Evolutionary conservation across 495 filamentous ascomycete genomes (phyloP).

Genomic region (Aspergillus taichungensis): DNA sequence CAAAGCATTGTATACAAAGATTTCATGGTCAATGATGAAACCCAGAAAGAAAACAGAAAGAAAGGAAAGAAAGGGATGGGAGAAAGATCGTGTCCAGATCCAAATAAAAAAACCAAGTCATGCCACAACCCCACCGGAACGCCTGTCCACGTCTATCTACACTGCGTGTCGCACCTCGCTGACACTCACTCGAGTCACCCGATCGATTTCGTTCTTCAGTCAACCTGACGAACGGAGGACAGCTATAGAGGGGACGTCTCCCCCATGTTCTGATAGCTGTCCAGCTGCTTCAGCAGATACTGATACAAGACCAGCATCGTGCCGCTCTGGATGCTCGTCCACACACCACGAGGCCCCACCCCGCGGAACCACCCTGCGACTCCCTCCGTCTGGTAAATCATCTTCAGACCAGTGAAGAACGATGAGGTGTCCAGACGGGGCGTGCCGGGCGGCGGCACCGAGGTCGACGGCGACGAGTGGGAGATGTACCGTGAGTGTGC

Average conservation of each 20-base stretch:
- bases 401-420: conserved; percentile 70
- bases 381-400: conserved; percentile 86
- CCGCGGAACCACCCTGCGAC: conserved; percentile 87
- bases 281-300: conserved; percentile 68
- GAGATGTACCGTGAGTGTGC: conserved; percentile 59
- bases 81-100: background rate
- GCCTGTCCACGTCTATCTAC: conserved; percentile 15
- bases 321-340: conserved; percentile 94
- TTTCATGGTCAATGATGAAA: too few species aligned
- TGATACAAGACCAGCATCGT: conserved; percentile 98
- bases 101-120: background rate
- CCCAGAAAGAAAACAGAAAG: background rate
- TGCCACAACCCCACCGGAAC: conserved; percentile 17
- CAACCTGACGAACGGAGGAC: conserved; percentile 1
- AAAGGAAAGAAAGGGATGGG: conserved; percentile 1
- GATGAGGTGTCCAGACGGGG: conserved; percentile 79
- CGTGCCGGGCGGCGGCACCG: conserved; percentile 63
- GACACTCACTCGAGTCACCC: too few species aligned
- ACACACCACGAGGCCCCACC: conserved; percentile 87
- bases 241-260: conserved; percentile 20
- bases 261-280: conserved; percentile 32
- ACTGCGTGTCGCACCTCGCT: conserved; percentile 4
- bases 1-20: conserved; percentile 1
- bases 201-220: too few species aligned
- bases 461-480: conserved; percentile 73